Evolutionary conservation across 2,329 filamentous ascomycete genomes (phyloP).

Genomic region (Pestalotiopsis sp.): DNA sequence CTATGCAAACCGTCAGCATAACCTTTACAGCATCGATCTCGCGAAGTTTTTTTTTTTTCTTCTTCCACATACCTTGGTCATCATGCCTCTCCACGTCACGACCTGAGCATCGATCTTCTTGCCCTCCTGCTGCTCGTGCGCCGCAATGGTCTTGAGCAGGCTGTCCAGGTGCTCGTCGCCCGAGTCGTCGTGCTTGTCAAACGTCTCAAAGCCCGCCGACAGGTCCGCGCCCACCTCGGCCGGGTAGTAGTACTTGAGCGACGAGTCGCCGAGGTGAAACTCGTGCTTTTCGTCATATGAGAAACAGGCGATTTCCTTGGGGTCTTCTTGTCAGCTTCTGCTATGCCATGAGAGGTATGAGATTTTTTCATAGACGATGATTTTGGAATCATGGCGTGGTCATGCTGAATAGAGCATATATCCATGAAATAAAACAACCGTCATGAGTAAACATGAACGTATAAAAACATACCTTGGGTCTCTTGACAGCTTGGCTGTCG

Average conservation of each 20-base stretch:
- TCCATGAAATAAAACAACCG: neutral
- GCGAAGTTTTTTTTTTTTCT: too few species aligned
- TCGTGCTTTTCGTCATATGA: slow-evolving; percentile 87
- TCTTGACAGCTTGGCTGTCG: slow-evolving; percentile 69
- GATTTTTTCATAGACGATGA: neutral
- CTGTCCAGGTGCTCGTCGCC: slow-evolving; percentile 88
- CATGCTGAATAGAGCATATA: neutral
- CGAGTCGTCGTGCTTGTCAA: slow-evolving; percentile 80
- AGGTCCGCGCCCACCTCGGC: slow-evolving; percentile 73
- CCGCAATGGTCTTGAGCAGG: slow-evolving; percentile 74
- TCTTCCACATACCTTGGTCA: slow-evolving; percentile 81
- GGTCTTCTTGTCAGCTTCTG: neutral
- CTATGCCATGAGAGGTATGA: neutral
- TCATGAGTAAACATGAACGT: neutral
- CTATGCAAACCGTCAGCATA: slow-evolving; percentile 44
- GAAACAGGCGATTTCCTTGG: slow-evolving; percentile 86
- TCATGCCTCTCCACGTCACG: slow-evolving; percentile 96
- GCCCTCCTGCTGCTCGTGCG: slow-evolving; percentile 70
- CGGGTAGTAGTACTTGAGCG: slow-evolving; percentile 86
- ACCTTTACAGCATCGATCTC: too few species aligned
- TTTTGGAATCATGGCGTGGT: neutral
- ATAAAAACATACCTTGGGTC: slow-evolving; percentile 64
- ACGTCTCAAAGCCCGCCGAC: slow-evolving; percentile 78
- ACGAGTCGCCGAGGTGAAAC: slow-evolving; percentile 76
- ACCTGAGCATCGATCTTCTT: slow-evolving; percentile 75